Evolutionary conservation across 371 early-diverging fungal species (phyloP).

Genomic region (Mortierella sp.): DNA sequence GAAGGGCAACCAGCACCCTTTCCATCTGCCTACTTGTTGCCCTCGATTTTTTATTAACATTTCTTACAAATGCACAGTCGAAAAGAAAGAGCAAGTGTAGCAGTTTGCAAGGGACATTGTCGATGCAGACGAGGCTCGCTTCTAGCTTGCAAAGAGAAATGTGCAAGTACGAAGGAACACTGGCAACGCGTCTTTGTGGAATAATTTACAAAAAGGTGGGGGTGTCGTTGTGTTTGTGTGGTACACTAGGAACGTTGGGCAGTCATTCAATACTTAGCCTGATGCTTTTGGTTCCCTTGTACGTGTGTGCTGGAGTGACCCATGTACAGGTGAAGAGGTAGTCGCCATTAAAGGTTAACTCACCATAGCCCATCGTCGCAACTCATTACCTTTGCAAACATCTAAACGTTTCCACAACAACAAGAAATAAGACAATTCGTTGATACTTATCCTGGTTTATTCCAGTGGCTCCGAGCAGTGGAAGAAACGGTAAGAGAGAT

Average conservation of each 20-base stretch:
- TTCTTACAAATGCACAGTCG: neutral
- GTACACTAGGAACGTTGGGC: constrained; percentile 1
- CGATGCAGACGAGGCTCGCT: neutral
- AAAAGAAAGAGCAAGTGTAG: neutral
- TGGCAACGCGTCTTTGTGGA: neutral
- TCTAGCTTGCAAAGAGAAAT: neutral
- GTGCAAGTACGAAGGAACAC: neutral
- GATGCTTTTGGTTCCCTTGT: constrained; percentile 19
- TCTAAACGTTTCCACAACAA: neutral
- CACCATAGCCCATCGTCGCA: neutral
- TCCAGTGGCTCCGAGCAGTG: neutral
- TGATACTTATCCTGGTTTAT: constrained; percentile 14
- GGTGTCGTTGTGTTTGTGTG: neutral
- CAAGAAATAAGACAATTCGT: neutral
- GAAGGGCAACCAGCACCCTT: constrained; percentile 19
- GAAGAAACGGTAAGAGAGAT: constrained; percentile 3
- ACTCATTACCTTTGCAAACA: neutral
- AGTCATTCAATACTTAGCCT: constrained; percentile 27
- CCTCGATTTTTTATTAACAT: constrained; percentile 5
- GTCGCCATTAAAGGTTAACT: neutral
- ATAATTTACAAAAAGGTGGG: neutral
- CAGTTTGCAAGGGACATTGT: neutral
- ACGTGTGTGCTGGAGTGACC: neutral
- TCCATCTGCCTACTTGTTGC: neutral
- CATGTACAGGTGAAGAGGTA: neutral